These are phyloP conservation scores for Naganishia sp. DNA, from an alignment of 1,284 basidiomycete genomes.

Conservation along the genomic window DNA sequence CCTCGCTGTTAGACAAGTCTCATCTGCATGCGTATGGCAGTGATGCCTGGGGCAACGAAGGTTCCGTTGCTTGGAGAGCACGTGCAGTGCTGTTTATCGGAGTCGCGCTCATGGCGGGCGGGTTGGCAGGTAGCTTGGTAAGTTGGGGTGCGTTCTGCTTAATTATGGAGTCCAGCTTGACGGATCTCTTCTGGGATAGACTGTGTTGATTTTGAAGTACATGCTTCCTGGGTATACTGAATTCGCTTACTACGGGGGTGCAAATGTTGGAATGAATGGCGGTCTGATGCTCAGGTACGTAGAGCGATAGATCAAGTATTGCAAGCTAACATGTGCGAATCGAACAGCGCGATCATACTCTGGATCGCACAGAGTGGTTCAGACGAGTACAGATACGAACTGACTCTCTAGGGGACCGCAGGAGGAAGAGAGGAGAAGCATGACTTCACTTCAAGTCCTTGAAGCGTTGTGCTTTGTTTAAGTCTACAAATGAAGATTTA, in stretches of 20 bases:
- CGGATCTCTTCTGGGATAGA: slow-evolving; percentile 57
- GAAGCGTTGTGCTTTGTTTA: no score
- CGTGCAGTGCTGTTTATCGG: slow-evolving; percentile 89
- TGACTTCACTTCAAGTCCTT: no score
- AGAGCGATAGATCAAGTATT: neutral
- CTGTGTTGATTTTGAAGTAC: slow-evolving; percentile 90
- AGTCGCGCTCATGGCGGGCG: slow-evolving; percentile 95
- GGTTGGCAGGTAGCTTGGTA: slow-evolving; percentile 88
- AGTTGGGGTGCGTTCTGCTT: slow-evolving; percentile 50
- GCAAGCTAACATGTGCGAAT: neutral
- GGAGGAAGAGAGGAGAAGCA: no score
- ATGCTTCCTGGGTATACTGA: slow-evolving; percentile 71
- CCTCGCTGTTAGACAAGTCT: slow-evolving; percentile 94
- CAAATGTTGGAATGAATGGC: slow-evolving; percentile 89
- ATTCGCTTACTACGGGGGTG: slow-evolving; percentile 89
- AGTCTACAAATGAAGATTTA: no score
- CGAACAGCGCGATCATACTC: slow-evolving; percentile 50
- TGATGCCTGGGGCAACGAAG: slow-evolving; percentile 59
- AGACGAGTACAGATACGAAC: slow-evolving; percentile 55
- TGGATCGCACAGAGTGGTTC: slow-evolving; percentile 54
- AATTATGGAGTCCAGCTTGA: neutral
- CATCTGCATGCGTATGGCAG: slow-evolving; percentile 77
- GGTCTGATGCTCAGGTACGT: slow-evolving; percentile 75
- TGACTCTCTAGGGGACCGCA: slow-evolving; percentile 45
- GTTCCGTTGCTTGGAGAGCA: slow-evolving; percentile 84